These are phyloP conservation scores for Alternaria longipes DNA, from an alignment of 2,329 filamentous ascomycete genomes.

Conservation along the genomic window DNA sequence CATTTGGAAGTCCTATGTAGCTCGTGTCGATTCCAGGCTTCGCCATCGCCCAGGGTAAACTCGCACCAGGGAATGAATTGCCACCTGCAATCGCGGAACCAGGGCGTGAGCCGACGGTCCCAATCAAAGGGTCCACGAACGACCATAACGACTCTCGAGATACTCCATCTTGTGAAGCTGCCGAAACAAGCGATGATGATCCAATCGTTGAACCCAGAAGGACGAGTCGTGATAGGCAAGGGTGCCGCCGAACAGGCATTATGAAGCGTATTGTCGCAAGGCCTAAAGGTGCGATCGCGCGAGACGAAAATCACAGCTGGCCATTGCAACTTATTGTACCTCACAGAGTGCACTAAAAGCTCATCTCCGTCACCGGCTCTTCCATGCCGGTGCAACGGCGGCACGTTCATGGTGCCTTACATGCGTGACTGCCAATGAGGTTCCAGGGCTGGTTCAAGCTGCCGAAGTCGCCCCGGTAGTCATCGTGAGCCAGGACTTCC, in stretches of 20 bases:
- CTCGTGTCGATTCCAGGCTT: slow-evolving; percentile 41
- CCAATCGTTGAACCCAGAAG: background rate
- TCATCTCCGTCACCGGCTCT: background rate
- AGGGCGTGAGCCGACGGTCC: slow-evolving; percentile 50
- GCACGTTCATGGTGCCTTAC: background rate
- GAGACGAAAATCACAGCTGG: background rate
- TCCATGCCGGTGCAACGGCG: background rate
- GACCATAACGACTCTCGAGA: slow-evolving; percentile 2
- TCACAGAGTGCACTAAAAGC: background rate
- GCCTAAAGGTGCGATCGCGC: background rate
- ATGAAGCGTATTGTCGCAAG: background rate
- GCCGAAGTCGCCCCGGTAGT: background rate
- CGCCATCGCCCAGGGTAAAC: slow-evolving; percentile 38
- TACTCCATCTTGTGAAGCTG: background rate
- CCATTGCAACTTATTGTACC: background rate
- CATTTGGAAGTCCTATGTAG: slow-evolving; percentile 26
- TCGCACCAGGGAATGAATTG: slow-evolving; percentile 38
- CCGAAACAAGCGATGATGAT: background rate
- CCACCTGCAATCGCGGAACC: slow-evolving; percentile 38
- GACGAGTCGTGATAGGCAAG: background rate
- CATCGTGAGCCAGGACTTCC: background rate
- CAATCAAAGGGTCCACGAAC: slow-evolving; percentile 53
- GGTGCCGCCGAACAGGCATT: background rate
- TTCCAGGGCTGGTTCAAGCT: background rate
- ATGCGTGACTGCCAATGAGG: background rate